Percentiles rank a stretch among this genome's conserved stretches.
phyloP scores from a whole-genome alignment of 2,329 filamentous ascomycete species.

The Talaromyces sp. region DNA sequence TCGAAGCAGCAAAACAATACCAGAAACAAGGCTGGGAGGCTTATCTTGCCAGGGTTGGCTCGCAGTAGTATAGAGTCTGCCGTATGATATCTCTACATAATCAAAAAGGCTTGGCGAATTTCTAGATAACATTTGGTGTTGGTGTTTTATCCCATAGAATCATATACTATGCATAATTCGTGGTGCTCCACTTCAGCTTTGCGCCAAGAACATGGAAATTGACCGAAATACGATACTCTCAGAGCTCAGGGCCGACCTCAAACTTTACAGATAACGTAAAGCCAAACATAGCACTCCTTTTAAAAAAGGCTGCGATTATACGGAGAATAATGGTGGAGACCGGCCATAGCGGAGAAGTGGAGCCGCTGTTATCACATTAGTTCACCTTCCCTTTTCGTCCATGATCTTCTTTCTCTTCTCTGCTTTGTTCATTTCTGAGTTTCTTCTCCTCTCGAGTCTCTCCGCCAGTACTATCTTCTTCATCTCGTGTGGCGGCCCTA shows the following conservation, averaged over 20 bases:
- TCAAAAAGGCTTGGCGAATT: background rate
- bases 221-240: background rate
- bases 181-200: background rate
- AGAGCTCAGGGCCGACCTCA: background rate
- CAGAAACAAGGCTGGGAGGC: slow-evolving; percentile 42
- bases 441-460: background rate
- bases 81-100: background rate
- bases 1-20: slow-evolving; percentile 40
- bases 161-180: background rate
- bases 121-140: background rate
- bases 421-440: background rate
- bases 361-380: background rate
- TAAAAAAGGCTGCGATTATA: background rate
- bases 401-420: background rate
- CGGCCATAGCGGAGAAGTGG: background rate
- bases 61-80: background rate
- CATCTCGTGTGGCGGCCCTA: background rate
- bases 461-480: background rate
- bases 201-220: background rate
- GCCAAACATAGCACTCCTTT: background rate
- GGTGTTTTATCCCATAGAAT: background rate
- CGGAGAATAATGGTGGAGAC: background rate
- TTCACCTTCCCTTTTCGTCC: background rate
- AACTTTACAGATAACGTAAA: background rate
- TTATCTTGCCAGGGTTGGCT: slow-evolving; percentile 34